Percentiles rank a stretch among this genome's conserved stretches.
phyloP scores from a whole-genome alignment of 495 filamentous ascomycete genomes.

The Viridothelium virens region DNA sequence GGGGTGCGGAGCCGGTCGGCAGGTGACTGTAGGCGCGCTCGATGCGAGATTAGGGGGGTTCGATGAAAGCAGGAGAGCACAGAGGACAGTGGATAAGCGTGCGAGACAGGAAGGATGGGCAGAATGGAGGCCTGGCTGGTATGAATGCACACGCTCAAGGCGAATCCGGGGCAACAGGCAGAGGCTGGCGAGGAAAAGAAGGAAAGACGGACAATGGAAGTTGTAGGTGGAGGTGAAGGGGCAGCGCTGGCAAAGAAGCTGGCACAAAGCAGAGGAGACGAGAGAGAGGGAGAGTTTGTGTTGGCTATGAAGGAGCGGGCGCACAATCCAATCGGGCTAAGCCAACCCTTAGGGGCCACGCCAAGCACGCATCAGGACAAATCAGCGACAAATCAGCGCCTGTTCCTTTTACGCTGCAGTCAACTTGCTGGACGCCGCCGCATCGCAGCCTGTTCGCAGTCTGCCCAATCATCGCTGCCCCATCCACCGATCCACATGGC shows the following conservation, averaged over 20 bases:
- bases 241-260: not conserved
- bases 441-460: too few relatives aligned
- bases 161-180: slow-evolving; percentile 4
- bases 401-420: too few relatives aligned
- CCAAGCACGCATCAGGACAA: too few relatives aligned
- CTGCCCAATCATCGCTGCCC: too few relatives aligned
- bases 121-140: not conserved
- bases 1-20: not conserved
- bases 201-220: slow-evolving; percentile 6
- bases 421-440: too few relatives aligned
- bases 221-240: not conserved
- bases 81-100: not conserved
- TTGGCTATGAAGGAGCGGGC: not conserved
- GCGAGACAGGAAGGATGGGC: not conserved
- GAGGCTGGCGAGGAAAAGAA: slow-evolving; percentile 3
- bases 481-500: too few relatives aligned
- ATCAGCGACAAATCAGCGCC: too few relatives aligned
- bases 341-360: too few relatives aligned
- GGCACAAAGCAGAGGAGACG: not conserved
- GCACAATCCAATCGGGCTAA: too few relatives aligned
- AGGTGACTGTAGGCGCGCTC: not conserved
- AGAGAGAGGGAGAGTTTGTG: not conserved
- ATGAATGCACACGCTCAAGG: not conserved
- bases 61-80: not conserved
- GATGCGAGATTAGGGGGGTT: not conserved